Conservation (phyloP, 306 rosid species). For the Prunus mume region DNA sequence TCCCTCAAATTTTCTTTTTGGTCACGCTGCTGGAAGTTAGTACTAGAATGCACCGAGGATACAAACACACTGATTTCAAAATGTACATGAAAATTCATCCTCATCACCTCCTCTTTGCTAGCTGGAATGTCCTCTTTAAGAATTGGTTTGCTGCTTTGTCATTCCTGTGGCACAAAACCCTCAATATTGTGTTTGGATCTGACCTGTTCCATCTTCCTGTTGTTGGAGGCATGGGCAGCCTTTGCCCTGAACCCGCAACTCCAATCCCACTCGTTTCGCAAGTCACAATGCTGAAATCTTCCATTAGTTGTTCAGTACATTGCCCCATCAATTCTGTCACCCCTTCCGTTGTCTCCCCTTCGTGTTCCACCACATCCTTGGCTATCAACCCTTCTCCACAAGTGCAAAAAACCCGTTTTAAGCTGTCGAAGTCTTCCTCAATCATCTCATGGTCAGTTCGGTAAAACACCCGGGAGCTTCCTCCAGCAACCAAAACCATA, state of each 20-base stretch:
- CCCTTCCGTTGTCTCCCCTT: slow-evolving; percentile 73
- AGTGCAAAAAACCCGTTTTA: slow-evolving; percentile 60
- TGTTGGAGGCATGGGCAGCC: slow-evolving; percentile 86
- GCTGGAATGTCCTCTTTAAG: slow-evolving; percentile 81
- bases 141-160: slow-evolving; percentile 67
- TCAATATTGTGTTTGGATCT: slow-evolving; percentile 84
- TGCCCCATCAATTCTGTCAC: slow-evolving; percentile 69
- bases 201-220: slow-evolving; percentile 85
- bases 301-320: slow-evolving; percentile 70
- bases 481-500: slow-evolving; percentile 94
- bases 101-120: slow-evolving; percentile 77
- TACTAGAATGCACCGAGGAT: slow-evolving; percentile 5
- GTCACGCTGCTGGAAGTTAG: slow-evolving; percentile 12
- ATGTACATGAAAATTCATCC: slow-evolving; percentile 13
- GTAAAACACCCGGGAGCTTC: slow-evolving; percentile 57
- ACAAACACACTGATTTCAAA: slow-evolving; percentile 13
- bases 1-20: not conserved
- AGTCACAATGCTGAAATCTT: slow-evolving; percentile 71
- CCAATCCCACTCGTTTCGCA: slow-evolving; percentile 79
- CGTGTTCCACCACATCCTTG: slow-evolving; percentile 68
- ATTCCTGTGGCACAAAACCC: slow-evolving; percentile 83
- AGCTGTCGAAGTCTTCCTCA: slow-evolving; percentile 68
- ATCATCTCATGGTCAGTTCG: slow-evolving; percentile 59
- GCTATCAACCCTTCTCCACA: slow-evolving; percentile 82
- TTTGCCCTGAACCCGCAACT: slow-evolving; percentile 51